phyloP scores from a whole-genome alignment of 2,329 filamentous ascomycete species.

The Colletotrichum tamarilloi region DNA sequence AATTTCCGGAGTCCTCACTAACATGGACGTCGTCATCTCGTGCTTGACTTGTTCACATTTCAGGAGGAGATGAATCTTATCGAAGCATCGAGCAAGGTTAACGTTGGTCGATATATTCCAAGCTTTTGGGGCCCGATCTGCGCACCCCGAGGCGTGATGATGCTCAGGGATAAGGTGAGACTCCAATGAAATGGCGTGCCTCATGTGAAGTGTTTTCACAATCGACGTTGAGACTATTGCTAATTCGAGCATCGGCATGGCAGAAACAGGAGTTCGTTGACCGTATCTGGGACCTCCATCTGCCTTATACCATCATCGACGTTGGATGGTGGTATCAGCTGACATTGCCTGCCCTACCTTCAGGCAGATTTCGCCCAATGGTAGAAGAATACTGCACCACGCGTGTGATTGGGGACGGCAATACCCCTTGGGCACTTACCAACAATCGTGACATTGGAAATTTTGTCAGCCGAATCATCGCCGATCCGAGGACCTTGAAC shows the following conservation, averaged over 20 bases:
- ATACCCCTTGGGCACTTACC: slow-evolving; percentile 53
- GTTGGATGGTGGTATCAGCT: slow-evolving; percentile 69
- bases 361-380: no score
- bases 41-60: slow-evolving; percentile 48
- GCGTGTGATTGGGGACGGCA: slow-evolving; percentile 57
- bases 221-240: no score
- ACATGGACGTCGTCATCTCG: slow-evolving; percentile 58
- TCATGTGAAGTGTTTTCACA: no score
- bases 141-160: slow-evolving; percentile 48
- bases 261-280: slow-evolving; percentile 61
- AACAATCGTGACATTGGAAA: slow-evolving; percentile 62
- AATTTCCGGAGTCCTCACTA: slow-evolving; percentile 42
- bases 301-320: slow-evolving; percentile 68
- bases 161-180: slow-evolving; percentile 37
- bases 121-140: slow-evolving; percentile 59
- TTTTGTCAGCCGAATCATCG: slow-evolving; percentile 61
- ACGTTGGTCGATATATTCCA: slow-evolving; percentile 63
- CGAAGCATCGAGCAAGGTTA: slow-evolving; percentile 58
- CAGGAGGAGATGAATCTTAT: slow-evolving; percentile 57
- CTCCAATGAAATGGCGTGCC: no score
- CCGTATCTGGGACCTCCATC: slow-evolving; percentile 56
- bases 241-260: no score
- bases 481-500: slow-evolving; percentile 64
- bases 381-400: slow-evolving; percentile 37
- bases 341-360: slow-evolving; percentile 41